These are phyloP conservation scores for Voacanga thouarsii DNA, from an alignment of 257 asterid species.

Conservation along the genomic window DNA sequence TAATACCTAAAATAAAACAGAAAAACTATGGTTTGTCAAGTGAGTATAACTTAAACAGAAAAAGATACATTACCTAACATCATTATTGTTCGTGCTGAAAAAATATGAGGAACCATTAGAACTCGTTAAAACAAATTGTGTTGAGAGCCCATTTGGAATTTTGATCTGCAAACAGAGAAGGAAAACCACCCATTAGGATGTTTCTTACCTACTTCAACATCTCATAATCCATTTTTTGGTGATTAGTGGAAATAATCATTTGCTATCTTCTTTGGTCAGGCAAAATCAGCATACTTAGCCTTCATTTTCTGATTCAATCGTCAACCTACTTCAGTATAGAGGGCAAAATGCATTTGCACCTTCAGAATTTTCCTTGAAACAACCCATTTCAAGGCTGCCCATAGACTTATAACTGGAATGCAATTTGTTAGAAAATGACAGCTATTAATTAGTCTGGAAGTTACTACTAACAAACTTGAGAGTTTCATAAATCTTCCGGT, in stretches of 20 bases:
- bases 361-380: neutral
- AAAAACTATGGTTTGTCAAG: neutral
- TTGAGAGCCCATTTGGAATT: constrained; percentile 79
- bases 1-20: neutral
- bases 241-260: neutral
- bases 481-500: neutral
- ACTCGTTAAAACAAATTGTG: constrained; percentile 79
- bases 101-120: constrained; percentile 80
- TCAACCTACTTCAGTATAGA: neutral
- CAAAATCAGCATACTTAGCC: neutral
- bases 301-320: neutral
- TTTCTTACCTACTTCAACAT: neutral
- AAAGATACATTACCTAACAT: constrained; percentile 52
- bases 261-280: neutral
- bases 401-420: neutral
- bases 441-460: neutral
- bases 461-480: neutral
- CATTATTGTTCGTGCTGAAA: constrained; percentile 70
- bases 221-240: neutral
- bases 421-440: neutral
- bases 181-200: neutral
- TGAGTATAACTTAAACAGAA: neutral
- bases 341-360: neutral
- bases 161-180: constrained; percentile 59
- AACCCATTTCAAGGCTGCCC: neutral